phyloP scores from a whole-genome alignment of 768 basidiomycete genomes.

The Pleurotus citrinopileatus region DNA sequence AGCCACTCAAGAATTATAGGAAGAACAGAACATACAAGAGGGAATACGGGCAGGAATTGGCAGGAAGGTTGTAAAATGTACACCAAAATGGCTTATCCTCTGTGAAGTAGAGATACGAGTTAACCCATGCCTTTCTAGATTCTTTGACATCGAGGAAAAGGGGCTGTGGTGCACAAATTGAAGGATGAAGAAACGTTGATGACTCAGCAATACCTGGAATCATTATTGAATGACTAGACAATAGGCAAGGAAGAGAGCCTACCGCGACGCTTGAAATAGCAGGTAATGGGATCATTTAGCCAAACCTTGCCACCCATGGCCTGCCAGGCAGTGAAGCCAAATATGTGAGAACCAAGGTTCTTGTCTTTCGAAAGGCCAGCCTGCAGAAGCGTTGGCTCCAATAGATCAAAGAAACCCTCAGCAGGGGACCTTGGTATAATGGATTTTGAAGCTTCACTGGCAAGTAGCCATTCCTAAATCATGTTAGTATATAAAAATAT shows the following conservation, averaged over 20 bases:
- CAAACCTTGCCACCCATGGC: not conserved
- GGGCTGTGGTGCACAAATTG: not conserved
- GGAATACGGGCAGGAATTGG: not conserved
- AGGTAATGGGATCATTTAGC: not conserved
- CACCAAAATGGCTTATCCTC: not conserved
- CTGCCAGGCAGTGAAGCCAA: not conserved
- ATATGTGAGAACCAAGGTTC: not conserved
- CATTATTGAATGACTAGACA: not conserved
- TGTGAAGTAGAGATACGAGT: not conserved
- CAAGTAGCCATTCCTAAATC: not conserved
- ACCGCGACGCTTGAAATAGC: not conserved
- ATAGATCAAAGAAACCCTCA: not conserved
- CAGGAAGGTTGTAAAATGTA: not conserved
- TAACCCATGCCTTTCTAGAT: not conserved
- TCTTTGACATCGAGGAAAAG: not conserved
- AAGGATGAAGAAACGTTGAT: not conserved
- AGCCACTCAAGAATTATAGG: not conserved
- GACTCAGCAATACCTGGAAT: too few species aligned
- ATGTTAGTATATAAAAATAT: not conserved
- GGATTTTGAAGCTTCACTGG: not conserved
- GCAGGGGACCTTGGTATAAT: not conserved
- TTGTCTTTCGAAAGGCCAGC: not conserved
- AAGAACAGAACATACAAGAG: not conserved
- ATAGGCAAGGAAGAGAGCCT: not conserved
- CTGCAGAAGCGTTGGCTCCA: not conserved